Conservation (phyloP, 306 rosid species). For the Castanea sativa region DNA sequence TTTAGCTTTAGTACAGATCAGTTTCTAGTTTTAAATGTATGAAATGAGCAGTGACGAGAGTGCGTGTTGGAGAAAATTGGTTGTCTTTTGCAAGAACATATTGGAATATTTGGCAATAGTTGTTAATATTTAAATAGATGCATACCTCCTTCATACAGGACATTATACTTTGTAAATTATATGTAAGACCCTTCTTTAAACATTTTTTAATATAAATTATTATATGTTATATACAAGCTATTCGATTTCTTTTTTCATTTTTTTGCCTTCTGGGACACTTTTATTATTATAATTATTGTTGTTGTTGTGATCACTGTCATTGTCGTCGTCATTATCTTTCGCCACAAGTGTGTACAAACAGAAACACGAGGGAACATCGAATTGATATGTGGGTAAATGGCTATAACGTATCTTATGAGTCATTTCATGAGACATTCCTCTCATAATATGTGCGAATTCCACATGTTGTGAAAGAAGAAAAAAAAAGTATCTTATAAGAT, state of each 20-base stretch:
- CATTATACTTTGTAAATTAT: background rate
- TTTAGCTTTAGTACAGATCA: slow-evolving; percentile 25
- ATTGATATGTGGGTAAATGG: no score
- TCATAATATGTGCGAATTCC: fast-evolving
- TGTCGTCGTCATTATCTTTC: no score
- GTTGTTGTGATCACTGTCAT: background rate
- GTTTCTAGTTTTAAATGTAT: slow-evolving; percentile 17
- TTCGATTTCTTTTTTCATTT: background rate
- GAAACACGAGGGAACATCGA: no score
- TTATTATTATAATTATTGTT: background rate
- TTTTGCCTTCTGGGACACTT: background rate
- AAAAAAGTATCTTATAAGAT: no score
- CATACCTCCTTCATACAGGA: background rate
- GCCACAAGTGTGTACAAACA: no score
- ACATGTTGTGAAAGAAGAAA: no score
- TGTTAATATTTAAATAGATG: background rate
- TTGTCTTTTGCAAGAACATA: background rate
- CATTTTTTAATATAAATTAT: background rate
- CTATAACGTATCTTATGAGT: no score
- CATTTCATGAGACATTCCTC: no score
- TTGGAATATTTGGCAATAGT: background rate
- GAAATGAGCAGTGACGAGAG: background rate
- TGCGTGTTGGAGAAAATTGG: background rate
- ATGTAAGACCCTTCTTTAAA: background rate
- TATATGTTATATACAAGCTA: background rate